Base-by-base conservation (phyloP, 768 basidiomycete genomes). In the Dacryopinax spathularia region DNA sequence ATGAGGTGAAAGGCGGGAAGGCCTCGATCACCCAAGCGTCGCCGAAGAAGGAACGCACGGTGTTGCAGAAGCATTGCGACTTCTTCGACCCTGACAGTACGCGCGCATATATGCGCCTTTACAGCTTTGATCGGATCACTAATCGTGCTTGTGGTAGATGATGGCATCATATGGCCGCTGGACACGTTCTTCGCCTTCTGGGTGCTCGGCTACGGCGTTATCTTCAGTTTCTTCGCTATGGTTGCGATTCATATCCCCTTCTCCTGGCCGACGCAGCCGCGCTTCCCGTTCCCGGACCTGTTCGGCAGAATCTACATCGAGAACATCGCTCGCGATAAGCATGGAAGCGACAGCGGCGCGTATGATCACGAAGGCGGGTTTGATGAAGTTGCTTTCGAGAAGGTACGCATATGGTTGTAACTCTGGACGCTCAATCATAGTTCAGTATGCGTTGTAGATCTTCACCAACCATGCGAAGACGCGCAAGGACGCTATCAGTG, bases 81-180 rank as follows among this genome's bases (percentile, higher is more conserved):
- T 79, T 76, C 65, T 79, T 77, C 71, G 78, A 79, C 62, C 67
- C 63, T 7, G 75, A 78, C 65, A 33, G 48, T 56, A 20, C n/a
- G n/a, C n/a, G n/a, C 29, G 48, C 13, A 29, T 56, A 56, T 31
- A 56, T 29, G 13, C 25, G 36, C 48, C 3, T 29, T 56, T 7
- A 25, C 10, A 6, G 48, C 5, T 3, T 3, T 13, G 13, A 6
- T 13, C 25, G 10, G 18, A 22, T 56, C 25, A 56, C 25, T 5
- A 29, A 2, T 9, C 5, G 10, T 10, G 43, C 9, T 22, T 31
- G 39, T 22, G 5, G 39, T 18, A 56, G 44, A 65, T 2, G 79
- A 81, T 62, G 77, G 77, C 1, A 63, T 79, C 44, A 75, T 81
- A 60, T 80, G 76, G 76, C 79, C 79, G 2, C 62, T 66, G 12